phyloP scores from a whole-genome alignment of 495 filamentous ascomycete species.

The Recurvomyces mirabilis region DNA sequence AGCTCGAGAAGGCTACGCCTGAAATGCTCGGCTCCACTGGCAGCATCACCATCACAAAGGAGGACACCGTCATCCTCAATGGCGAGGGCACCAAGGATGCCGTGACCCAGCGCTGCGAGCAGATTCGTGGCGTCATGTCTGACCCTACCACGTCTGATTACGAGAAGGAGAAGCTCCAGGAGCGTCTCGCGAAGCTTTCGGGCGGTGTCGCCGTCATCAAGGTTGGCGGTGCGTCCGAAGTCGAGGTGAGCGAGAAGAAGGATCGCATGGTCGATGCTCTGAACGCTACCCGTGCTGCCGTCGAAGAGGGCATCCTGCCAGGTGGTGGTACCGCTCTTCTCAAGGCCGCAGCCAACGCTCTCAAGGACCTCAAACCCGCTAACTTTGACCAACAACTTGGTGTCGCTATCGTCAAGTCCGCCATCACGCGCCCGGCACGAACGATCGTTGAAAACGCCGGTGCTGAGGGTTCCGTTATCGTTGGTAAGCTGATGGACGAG shows the following conservation, averaged over 20 bases:
- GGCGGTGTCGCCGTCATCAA: slow-evolving; percentile 99
- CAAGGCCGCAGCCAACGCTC: slow-evolving; percentile 86
- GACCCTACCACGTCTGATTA: slow-evolving; percentile 93
- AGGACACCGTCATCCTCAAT: slow-evolving; percentile 98
- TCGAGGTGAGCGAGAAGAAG: slow-evolving; percentile 99
- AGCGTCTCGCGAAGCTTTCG: slow-evolving; percentile 97
- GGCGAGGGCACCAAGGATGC: slow-evolving; percentile 92
- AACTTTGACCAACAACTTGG: slow-evolving; percentile 99
- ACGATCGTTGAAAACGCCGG: slow-evolving; percentile 98
- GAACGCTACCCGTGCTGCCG: slow-evolving; percentile 94
- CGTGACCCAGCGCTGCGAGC: slow-evolving; percentile 91
- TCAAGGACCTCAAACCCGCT: slow-evolving; percentile 65
- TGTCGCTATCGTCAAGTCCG: slow-evolving; percentile 92
- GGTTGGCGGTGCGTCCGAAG: slow-evolving; percentile 93
- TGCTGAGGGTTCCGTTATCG: slow-evolving; percentile 86
- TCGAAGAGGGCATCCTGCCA: slow-evolving; percentile 96
- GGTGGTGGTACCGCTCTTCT: slow-evolving; percentile 96
- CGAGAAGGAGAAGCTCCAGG: slow-evolving; percentile 99
- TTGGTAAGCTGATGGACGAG: slow-evolving; percentile 97
- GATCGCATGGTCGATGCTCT: slow-evolving; percentile 96
- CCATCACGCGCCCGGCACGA: slow-evolving; percentile 86
- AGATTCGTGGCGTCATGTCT: slow-evolving; percentile 93
- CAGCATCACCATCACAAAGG: slow-evolving; percentile 98
- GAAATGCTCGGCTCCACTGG: slow-evolving; percentile 96
- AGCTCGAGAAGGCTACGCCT: slow-evolving; percentile 91